Conservation (phyloP, 129 eudicot species). For the Pseudognaphalium luteoalbum region DNA sequence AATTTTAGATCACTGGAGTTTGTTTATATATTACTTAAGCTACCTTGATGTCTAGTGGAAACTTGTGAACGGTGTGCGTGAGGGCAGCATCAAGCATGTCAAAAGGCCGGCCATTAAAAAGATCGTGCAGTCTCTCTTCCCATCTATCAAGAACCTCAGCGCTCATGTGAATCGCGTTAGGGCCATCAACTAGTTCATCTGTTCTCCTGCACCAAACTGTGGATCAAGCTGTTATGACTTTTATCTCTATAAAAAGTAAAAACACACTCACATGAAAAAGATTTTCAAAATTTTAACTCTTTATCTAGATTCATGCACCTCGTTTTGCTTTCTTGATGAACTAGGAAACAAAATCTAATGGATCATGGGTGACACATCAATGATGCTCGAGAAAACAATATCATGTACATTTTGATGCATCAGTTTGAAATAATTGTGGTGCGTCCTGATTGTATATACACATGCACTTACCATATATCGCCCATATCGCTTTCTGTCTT, state of each 20-base stretch:
- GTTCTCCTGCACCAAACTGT: slow-evolving; percentile 95
- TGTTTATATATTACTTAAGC: neutral
- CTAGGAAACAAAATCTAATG: no score
- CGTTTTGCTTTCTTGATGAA: no score
- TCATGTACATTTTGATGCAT: no score
- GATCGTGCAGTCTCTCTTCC: slow-evolving; percentile 85
- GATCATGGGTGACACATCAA: no score
- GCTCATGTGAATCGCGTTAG: slow-evolving; percentile 59
- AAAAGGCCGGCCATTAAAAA: slow-evolving; percentile 73
- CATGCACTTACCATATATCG: slow-evolving; percentile 68
- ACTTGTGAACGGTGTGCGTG: slow-evolving; percentile 65
- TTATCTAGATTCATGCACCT: neutral
- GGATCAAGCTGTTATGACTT: slow-evolving; percentile 13
- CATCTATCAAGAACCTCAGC: slow-evolving; percentile 70
- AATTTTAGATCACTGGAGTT: neutral
- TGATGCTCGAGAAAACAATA: no score
- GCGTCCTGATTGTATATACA: neutral
- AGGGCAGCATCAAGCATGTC: slow-evolving; percentile 93
- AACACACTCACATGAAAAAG: slow-evolving; percentile 8
- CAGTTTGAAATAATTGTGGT: no score
- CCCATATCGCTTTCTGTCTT: slow-evolving; percentile 89
- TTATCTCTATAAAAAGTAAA: neutral
- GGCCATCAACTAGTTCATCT: slow-evolving; percentile 93
- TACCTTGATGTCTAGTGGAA: slow-evolving; percentile 91
- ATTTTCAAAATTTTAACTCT: neutral